Base-by-base conservation (phyloP, 805 yeast genomes). In the Kazachstania martiniae region DNA sequence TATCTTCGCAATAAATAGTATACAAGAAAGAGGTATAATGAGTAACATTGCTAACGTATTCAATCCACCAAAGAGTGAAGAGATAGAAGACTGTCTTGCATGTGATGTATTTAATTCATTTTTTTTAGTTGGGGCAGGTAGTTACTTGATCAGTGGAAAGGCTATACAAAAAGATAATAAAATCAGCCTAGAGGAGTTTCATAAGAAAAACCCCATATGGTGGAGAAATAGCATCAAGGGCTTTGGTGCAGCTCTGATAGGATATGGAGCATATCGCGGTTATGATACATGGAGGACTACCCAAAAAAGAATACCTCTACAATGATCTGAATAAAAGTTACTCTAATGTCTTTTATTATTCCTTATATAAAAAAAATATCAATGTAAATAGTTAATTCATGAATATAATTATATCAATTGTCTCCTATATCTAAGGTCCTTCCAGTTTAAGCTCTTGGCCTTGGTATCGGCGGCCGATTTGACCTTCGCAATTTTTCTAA, bases 91-190 rank as follows among this genome's bases (percentile, higher is more conserved):
- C 41, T 82, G 94, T 47, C 42, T 77, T 2, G 74, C 80, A 2
- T 82, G 94, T 46, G 79, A 80, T 38, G 51, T 74, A 1, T 70
- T 78, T 62, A 78, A 80, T 28, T 65, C 84, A 1, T 46, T 67
- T 7, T 66, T 74, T 12, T 64, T 77, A 18, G 36, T 77, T 1
- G 72, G 63, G 4, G 77, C 77, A 4, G 93, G 91, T 16, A 49
- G 65, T 0, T 81, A 77, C 53, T 63, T 81, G 37, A 63, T 68
- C 12, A 58, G 76, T 13, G 80, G 82, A 1, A 48, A 56, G 32
- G 71, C 74, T 2, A 75, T 76, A 48, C 57, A 57, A 26, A 68
- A 65, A 38, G 65, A 62, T 23, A 66, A 64, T 22, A 60, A 62
- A 29, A 63, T 60, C 21, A 54, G 49, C 15, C 24, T 40, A 4